Evolutionary conservation across 2,329 filamentous ascomycete genomes (phyloP), one percentile per base, ranked within the genome.

Genomic region (Thermothelomyces thermophilus): DNA sequence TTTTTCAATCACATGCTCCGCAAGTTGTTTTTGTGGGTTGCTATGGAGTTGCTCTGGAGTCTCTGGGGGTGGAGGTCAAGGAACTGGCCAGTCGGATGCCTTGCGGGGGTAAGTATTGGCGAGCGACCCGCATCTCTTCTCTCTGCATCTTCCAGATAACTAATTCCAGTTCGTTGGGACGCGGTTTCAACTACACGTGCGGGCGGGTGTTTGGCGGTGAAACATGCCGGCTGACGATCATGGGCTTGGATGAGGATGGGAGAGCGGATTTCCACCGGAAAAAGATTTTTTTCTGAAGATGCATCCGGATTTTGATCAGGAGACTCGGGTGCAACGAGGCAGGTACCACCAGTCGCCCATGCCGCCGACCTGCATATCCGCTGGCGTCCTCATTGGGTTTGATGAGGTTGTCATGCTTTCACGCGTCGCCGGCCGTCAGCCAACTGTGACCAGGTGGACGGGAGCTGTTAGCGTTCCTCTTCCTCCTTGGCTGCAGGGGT

Each of bases 1-100:
- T 30, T 49, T 56, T 56, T 55, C 48, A 39, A 55, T 59, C 57
- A 58, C 56, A 57, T 58, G 56, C 53, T 34, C 13, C 20, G 9
- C 9, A 26, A 36, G 30, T 16, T 31, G 31, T 4, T 46, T 49
- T 52, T 54, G 55, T 54, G 53, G 55, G 53, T 44, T 52, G 39
- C 50, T 44, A 26, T 41, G 45, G 33, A 34, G 3, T 11, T 14
- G 7, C 13, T n/a, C 33, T 35, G 16, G 33, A 6, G 33, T 16
- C 33, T 16, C 13, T n/a, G 33, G 33, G 33, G 33, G 17, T 26
- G 43, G 46, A 31, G 30, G 24, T 11, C 22, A 34, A 16, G 16
- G 17, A 28, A 34, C 37, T 16, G 30, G 42, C 30, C 30, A 35
- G 20, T 28, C 19, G 13, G 41, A 28, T 28, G 48, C n/a, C 6